These are phyloP conservation scores for Collybiopsis confluens DNA, from an alignment of 768 basidiomycete species.

Conservation along the genomic window DNA sequence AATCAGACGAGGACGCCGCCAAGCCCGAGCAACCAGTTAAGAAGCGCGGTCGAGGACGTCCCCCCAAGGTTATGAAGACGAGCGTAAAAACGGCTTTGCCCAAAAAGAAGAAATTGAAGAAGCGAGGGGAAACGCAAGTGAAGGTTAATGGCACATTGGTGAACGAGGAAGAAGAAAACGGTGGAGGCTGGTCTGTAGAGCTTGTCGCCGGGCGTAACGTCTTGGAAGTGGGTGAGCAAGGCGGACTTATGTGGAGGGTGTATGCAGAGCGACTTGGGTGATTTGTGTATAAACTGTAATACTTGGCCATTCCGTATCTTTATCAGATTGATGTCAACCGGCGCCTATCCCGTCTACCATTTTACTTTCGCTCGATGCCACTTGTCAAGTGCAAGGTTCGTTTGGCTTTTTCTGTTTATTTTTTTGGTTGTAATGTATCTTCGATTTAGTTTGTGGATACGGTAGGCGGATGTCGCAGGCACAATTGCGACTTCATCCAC, in stretches of 20 bases:
- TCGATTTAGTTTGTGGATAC: background rate
- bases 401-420: background rate
- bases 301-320: background rate
- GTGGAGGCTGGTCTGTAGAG: constrained; percentile 59
- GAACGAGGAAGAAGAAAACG: constrained; percentile 38
- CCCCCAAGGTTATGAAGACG: constrained; percentile 25
- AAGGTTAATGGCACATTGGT: constrained; percentile 57
- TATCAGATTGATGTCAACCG: background rate
- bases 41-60: constrained; percentile 37
- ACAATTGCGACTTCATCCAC: background rate
- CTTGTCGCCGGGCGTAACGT: constrained; percentile 55
- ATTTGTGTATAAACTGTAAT: background rate
- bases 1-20: constrained; percentile 37
- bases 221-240: constrained; percentile 71
- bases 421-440: background rate
- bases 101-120: constrained; percentile 41
- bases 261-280: constrained; percentile 47
- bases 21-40: constrained; percentile 27
- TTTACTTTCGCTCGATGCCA: background rate
- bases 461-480: background rate
- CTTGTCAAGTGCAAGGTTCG: background rate
- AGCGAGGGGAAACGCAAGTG: constrained; percentile 56
- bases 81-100: constrained; percentile 21
- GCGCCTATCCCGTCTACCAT: too few relatives aligned
- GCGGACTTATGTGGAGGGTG: constrained; percentile 67